phyloP scores from a whole-genome alignment of 208 protist genomes.

The Angomonas ambiguus region DNA sequence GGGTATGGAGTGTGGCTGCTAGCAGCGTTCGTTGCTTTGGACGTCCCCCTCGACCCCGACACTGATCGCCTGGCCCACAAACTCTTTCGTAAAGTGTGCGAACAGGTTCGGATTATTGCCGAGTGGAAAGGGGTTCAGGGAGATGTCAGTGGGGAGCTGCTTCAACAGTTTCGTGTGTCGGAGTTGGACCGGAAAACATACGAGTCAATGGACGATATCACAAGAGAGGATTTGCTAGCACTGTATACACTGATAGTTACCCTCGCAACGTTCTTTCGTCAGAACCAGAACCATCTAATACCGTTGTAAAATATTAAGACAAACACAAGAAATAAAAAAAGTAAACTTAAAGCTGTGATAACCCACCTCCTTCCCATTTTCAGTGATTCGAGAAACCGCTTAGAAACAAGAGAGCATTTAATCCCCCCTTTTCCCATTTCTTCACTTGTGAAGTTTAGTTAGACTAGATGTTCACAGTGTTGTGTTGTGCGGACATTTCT shows the following conservation, averaged over 20 bases:
- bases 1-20: slow-evolving; percentile 75
- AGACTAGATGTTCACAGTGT: slow-evolving; percentile 60
- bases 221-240: slow-evolving; percentile 53
- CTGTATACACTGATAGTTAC: slow-evolving; percentile 67
- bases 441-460: too few relatives aligned
- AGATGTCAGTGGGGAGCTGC: slow-evolving; percentile 39
- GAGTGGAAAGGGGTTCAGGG: slow-evolving; percentile 32
- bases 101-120: slow-evolving; percentile 55
- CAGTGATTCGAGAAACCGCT: too few relatives aligned
- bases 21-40: slow-evolving; percentile 44
- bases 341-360: too few relatives aligned
- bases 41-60: slow-evolving; percentile 76
- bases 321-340: too few relatives aligned
- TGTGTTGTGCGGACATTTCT: slow-evolving; percentile 71
- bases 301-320: slow-evolving; percentile 40
- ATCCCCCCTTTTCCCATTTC: not conserved
- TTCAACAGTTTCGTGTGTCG: slow-evolving; percentile 17
- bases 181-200: slow-evolving; percentile 22
- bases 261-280: slow-evolving; percentile 70
- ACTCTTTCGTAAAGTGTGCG: slow-evolving; percentile 62
- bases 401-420: not conserved
- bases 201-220: slow-evolving; percentile 36
- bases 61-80: slow-evolving; percentile 65
- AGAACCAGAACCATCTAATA: slow-evolving; percentile 79
- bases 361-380: too few relatives aligned